Conservation (phyloP, 2,329 filamentous ascomycete genomes). For the Trichoderma lentiforme region DNA sequence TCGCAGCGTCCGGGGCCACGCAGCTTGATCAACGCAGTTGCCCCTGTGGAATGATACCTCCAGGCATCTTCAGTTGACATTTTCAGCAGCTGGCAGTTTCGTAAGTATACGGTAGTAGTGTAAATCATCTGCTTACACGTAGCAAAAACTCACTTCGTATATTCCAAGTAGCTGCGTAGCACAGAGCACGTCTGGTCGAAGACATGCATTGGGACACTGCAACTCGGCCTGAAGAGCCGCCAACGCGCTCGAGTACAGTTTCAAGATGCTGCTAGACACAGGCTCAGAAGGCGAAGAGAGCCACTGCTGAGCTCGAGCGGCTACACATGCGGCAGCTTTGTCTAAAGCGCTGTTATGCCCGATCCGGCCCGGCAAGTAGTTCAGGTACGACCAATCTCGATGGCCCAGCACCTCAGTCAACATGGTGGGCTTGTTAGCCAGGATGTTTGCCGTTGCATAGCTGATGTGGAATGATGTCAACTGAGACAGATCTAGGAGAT, state of each 20-base stretch:
- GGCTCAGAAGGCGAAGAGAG: neutral
- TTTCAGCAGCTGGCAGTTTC: neutral
- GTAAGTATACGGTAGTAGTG: neutral
- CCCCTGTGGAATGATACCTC: neutral
- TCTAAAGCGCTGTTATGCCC: conserved; percentile 9
- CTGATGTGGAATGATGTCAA: conserved; percentile 12
- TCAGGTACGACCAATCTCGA: conserved; percentile 9
- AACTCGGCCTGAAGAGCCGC: conserved; percentile 4
- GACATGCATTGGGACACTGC: neutral
- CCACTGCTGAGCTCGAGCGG: conserved; percentile 13
- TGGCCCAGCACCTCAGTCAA: neutral
- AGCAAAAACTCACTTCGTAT: neutral
- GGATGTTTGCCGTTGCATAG: conserved; percentile 7
- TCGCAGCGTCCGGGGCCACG: conserved; percentile 8
- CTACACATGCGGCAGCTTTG: conserved; percentile 7
- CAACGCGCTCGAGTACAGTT: conserved; percentile 6
- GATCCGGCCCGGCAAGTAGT: conserved; percentile 5
- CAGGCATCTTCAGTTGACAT: conserved; percentile 12
- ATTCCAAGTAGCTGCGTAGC: conserved; percentile 10
- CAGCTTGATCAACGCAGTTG: conserved; percentile 6
- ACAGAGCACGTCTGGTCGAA: conserved; percentile 8
- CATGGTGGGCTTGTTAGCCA: conserved; percentile 8
- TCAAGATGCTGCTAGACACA: neutral
- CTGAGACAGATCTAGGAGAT: conserved; percentile 8
- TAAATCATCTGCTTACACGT: neutral